Evolutionary conservation across 148 eudicot species (phyloP), one percentile per base, ranked within the genome.

Genomic region (Silene conica): DNA sequence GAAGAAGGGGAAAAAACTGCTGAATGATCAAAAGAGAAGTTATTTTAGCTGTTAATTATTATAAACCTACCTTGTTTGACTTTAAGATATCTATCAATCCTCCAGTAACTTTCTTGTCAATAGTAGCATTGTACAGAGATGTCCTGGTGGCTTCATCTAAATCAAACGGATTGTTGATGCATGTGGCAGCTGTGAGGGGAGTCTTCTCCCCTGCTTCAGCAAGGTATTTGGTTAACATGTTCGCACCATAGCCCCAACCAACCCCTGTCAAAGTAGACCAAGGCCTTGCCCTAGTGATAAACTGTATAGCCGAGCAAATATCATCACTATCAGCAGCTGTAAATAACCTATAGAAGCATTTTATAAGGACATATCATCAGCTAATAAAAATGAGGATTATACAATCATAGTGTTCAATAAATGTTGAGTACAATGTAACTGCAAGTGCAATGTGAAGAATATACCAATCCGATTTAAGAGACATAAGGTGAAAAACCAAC

Each of bases 291-390:
- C 77, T 92, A 28, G 83, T 89, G 71, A 95, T 77, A 73, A 76
- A 95, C 71, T 82, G 92, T 80, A 92, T 73, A 79, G 96, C 92
- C 71, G 91, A 87, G 88, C 80, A 80, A 76, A 95, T 81, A 88
- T 95, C 98, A 85, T 95, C 96, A 75, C 97, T 92, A 78, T 95
- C 98, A 85, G 97, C 99, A 82, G 99, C 96, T 75, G 97, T 83
- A 83, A 95, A 92, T 84, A 95, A 83, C 99, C 99, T 95, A 89
- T 80, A 74, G 65, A 81, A 79, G 79, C 70, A 73, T 63, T 72
- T 82, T 78, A 73, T 52, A 65, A 20, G 19, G 66, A 68, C 57
- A 77, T 66, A 63, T 73, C 63, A 84, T 82, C 84, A 82, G 85
- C 67, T 81, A 28, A 54, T 18, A 50, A 48, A 70, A 71, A 46